Evolutionary conservation across 805 yeast species (phyloP), one percentile per base, ranked within the genome.

Genomic region (Citeromyces nyonsensis): DNA sequence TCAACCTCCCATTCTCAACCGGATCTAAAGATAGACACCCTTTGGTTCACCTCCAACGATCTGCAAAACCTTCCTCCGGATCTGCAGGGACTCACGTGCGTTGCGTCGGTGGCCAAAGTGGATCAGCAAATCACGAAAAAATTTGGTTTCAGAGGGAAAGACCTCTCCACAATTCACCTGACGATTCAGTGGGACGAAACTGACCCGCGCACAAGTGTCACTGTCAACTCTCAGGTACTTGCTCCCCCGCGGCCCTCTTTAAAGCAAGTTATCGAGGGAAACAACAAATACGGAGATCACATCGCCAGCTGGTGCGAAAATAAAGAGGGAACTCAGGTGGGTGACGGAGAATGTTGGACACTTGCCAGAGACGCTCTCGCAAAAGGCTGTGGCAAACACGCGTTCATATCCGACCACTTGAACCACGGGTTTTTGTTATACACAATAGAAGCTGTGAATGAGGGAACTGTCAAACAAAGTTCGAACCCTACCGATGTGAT

Each of bases 291-390:
- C 42, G 73, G 74, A n/a, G 66, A 62, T 12, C 61, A 67, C 40
- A 57, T 70, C 8, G 73, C 72, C 3, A 51, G 59, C 20, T 70
- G 77, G 78, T 56, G 64, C 44, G 70, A 66, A 38, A 61, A 56
- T 15, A 56, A 58, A 13, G 40, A 51, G 24, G 73, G 73, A 6
- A 52, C 57, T 31, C 47, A 49, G 32, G 73, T 70, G 8, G 74
- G 73, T 2, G 46, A 59, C 26, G 78, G 78, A 5, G 76, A 70
- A 40, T 69, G 78, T 40, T 70, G 76, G 76, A 71, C 71, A 24
- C 56, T 70, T 36, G 77, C 75, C 0, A 63, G 57, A 33, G 67
- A 66, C 31, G 73, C 76, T 0, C 49, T 70, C 28, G 45, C 52
- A 31, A 62, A 65, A 36, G 70, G 71, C 0, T 69, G 76, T 43